These are phyloP conservation scores for Cladophialophora carrionii DNA, from an alignment of 2,329 filamentous ascomycete genomes.

Conservation along the genomic window DNA sequence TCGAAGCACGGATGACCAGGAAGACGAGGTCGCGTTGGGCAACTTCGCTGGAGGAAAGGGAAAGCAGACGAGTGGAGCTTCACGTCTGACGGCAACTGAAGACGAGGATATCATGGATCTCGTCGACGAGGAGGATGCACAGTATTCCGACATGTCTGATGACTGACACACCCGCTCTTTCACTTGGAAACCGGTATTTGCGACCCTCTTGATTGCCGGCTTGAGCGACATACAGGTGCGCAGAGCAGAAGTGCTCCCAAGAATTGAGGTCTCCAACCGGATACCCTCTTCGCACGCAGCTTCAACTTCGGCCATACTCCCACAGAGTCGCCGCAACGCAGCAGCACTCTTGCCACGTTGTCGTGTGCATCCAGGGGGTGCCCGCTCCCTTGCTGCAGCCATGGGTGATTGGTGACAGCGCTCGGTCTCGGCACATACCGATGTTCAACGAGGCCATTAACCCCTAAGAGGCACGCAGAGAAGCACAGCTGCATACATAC, in stretches of 20 bases:
- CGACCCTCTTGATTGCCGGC: background rate
- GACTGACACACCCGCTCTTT: background rate
- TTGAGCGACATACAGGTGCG: background rate
- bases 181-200: background rate
- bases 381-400: background rate
- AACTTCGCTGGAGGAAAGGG: slow-evolving; percentile 7
- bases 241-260: background rate
- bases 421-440: background rate
- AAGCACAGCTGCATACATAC: background rate
- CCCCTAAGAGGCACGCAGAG: background rate
- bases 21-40: slow-evolving; percentile 8
- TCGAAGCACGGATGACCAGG: slow-evolving; percentile 2
- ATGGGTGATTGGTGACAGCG: background rate
- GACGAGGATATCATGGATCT: slow-evolving; percentile 22
- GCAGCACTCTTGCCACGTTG: background rate
- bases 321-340: background rate
- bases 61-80: background rate
- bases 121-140: slow-evolving; percentile 25
- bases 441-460: background rate
- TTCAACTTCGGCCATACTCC: background rate
- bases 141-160: slow-evolving; percentile 22
- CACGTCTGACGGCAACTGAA: slow-evolving; percentile 1
- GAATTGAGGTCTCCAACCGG: background rate
- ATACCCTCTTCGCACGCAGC: background rate
- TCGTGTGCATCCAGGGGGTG: background rate